Evolutionary conservation across 2,329 filamentous ascomycete species (phyloP).

Genomic region (Diaporthe ampelina): DNA sequence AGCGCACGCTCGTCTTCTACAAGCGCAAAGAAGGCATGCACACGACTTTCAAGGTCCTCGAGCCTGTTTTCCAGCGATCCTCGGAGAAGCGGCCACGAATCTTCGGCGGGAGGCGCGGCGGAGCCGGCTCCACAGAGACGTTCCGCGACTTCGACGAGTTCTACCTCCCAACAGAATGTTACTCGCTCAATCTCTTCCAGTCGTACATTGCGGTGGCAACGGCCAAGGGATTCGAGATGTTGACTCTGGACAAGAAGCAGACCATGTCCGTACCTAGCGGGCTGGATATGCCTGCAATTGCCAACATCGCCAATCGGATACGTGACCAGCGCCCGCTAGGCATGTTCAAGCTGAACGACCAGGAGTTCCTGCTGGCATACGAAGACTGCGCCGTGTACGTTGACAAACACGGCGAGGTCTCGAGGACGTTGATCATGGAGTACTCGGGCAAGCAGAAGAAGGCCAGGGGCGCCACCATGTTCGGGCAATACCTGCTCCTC

Average conservation of each 20-base stretch:
- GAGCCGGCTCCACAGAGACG: slow-evolving; percentile 85
- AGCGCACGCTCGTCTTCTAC: slow-evolving; percentile 94
- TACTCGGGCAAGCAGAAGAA: slow-evolving; percentile 90
- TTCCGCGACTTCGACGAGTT: slow-evolving; percentile 99
- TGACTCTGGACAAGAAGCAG: slow-evolving; percentile 97
- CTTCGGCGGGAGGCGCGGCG: slow-evolving; percentile 70
- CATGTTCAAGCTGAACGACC: slow-evolving; percentile 95
- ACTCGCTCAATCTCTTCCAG: slow-evolving; percentile 95
- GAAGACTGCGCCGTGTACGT: slow-evolving; percentile 98
- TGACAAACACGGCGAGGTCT: slow-evolving; percentile 97
- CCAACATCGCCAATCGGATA: slow-evolving; percentile 87
- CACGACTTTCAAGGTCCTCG: slow-evolving; percentile 96
- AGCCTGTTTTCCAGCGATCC: slow-evolving; percentile 94
- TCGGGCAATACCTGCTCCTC: slow-evolving; percentile 90
- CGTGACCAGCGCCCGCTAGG: slow-evolving; percentile 87
- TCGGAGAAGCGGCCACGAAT: slow-evolving; percentile 84
- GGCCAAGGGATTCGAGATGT: slow-evolving; percentile 91
- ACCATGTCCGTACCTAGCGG: slow-evolving; percentile 91
- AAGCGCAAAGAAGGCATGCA: slow-evolving; percentile 94
- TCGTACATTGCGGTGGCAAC: slow-evolving; percentile 93
- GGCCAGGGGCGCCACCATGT: slow-evolving; percentile 88
- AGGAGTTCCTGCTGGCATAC: slow-evolving; percentile 93
- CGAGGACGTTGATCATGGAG: slow-evolving; percentile 95
- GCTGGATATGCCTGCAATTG: slow-evolving; percentile 81
- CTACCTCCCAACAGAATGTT: slow-evolving; percentile 96